Evolutionary conservation across 305 asterid genomes (phyloP).

Genomic region (Fraxinus angustifolia): DNA sequence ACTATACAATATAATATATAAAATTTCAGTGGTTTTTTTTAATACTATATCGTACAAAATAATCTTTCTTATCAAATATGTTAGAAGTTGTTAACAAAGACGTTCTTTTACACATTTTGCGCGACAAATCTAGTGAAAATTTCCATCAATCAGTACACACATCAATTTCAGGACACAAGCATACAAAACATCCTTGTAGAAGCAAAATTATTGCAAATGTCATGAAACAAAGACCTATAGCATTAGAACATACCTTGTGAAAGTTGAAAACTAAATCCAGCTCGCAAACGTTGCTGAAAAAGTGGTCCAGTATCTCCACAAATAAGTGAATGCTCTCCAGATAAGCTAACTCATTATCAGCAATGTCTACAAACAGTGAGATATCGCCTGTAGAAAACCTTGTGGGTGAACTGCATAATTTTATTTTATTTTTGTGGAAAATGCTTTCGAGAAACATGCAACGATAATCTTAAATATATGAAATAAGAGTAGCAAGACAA

Average conservation of each 20-base stretch:
- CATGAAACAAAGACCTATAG: too few species aligned
- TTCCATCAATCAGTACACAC: not conserved
- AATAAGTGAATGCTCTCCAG: slow-evolving; percentile 86
- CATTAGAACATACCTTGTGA: slow-evolving; percentile 59
- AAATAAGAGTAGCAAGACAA: not conserved
- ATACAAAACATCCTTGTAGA: not conserved
- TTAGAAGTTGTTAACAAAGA: not conserved
- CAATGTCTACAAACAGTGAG: slow-evolving; percentile 87
- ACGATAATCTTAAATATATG: not conserved
- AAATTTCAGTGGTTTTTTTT: too few species aligned
- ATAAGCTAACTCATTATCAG: slow-evolving; percentile 89
- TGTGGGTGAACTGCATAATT: slow-evolving; percentile 76
- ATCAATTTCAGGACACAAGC: not conserved
- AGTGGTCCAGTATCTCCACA: slow-evolving; percentile 93
- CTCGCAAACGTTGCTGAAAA: slow-evolving; percentile 94
- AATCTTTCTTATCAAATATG: not conserved
- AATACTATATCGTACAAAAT: not conserved
- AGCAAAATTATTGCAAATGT: too few species aligned
- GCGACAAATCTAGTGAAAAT: not conserved
- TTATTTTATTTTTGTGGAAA: not conserved
- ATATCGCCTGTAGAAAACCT: slow-evolving; percentile 89
- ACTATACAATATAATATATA: too few species aligned
- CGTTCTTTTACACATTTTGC: not conserved
- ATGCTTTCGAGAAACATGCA: not conserved
- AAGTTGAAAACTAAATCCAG: slow-evolving; percentile 88